These are phyloP conservation scores for Hypoxylon intermedium DNA, from an alignment of 495 filamentous ascomycete species.

Conservation along the genomic window DNA sequence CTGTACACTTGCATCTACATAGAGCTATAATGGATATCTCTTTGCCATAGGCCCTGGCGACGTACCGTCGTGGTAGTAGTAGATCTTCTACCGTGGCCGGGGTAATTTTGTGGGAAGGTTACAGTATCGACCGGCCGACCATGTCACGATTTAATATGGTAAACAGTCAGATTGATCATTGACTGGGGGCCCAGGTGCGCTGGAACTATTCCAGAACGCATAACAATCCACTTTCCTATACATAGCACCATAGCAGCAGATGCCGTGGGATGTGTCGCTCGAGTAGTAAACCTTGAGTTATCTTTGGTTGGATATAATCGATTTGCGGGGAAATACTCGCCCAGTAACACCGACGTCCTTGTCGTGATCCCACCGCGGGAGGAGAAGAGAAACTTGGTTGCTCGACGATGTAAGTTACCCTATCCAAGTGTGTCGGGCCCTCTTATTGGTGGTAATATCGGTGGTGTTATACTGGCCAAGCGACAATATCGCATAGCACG, in stretches of 20 bases:
- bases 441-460: slow-evolving; percentile 29
- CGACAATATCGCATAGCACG: slow-evolving; percentile 14
- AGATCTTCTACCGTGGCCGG: slow-evolving; percentile 40
- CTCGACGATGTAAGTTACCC: slow-evolving; percentile 33
- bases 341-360: slow-evolving; percentile 43
- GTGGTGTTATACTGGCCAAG: slow-evolving; percentile 18
- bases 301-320: slow-evolving; percentile 37
- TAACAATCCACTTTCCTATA: slow-evolving; percentile 19
- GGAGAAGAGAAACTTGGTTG: slow-evolving; percentile 10
- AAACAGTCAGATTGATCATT: slow-evolving; percentile 7
- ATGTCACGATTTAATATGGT: slow-evolving; percentile 34
- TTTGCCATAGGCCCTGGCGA: slow-evolving; percentile 23
- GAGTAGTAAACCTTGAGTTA: slow-evolving; percentile 16
- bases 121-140: slow-evolving; percentile 27
- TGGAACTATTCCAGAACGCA: slow-evolving; percentile 38
- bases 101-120: slow-evolving; percentile 35
- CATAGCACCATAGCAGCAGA: slow-evolving; percentile 18
- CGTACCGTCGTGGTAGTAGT: slow-evolving; percentile 25
- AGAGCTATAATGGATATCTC: slow-evolving; percentile 13
- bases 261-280: slow-evolving; percentile 32
- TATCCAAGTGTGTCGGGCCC: slow-evolving; percentile 15
- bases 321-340: slow-evolving; percentile 45
- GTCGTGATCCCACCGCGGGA: slow-evolving; percentile 38
- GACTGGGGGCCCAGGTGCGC: slow-evolving; percentile 2
- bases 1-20: background rate